phyloP scores from a whole-genome alignment of 495 filamentous ascomycete genomes.

The Aspergillus hancockii region DNA sequence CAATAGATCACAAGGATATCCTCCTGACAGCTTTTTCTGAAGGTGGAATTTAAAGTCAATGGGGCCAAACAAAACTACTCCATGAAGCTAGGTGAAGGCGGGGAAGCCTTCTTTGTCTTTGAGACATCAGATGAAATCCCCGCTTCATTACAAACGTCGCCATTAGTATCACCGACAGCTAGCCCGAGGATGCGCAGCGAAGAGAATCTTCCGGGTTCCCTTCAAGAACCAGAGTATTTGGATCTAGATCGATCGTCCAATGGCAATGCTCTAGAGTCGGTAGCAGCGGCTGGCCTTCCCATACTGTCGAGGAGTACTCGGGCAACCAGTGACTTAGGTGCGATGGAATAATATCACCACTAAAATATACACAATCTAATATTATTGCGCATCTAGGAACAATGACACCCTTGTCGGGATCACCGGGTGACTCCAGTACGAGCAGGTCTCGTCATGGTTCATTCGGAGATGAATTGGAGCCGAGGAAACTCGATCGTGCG shows the following conservation, averaged over 20 bases:
- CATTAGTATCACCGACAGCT: constrained; percentile 80
- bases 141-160: constrained; percentile 87
- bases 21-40: constrained; percentile 21
- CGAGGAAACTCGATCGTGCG: constrained; percentile 51
- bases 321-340: constrained; percentile 54
- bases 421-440: constrained; percentile 56
- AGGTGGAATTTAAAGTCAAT: constrained; percentile 96
- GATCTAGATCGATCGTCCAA: constrained; percentile 56
- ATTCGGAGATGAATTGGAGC: constrained; percentile 31
- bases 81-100: constrained; percentile 97
- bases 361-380: constrained; percentile 4
- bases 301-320: constrained; percentile 48
- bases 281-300: constrained; percentile 22
- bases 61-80: constrained; percentile 85
- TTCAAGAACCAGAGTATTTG: constrained; percentile 83
- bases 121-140: constrained; percentile 89
- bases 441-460: constrained; percentile 27
- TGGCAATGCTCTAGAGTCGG: constrained; percentile 17
- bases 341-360: constrained; percentile 1
- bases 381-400: constrained; percentile 42
- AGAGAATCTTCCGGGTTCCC: constrained; percentile 48
- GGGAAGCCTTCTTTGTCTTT: constrained; percentile 98
- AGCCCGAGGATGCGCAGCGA: constrained; percentile 69
- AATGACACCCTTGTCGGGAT: constrained; percentile 63
- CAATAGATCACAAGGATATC: neutral